These are phyloP conservation scores for Eucalyptus polyanthemos DNA, from an alignment of 345 rosid genomes.

Conservation along the genomic window DNA sequence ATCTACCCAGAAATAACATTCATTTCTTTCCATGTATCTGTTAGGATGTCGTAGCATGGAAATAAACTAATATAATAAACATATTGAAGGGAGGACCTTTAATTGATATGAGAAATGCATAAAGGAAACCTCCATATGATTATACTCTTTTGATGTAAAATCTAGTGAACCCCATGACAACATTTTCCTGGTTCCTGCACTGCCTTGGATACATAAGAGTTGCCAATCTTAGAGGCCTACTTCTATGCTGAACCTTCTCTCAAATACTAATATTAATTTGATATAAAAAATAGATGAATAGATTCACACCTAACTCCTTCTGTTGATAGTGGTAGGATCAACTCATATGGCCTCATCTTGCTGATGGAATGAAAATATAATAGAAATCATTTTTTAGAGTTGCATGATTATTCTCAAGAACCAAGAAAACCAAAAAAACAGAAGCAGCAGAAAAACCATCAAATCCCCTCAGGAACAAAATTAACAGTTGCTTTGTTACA, in stretches of 20 bases:
- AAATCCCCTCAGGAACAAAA: not conserved
- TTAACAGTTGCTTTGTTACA: not conserved
- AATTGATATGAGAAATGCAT: not conserved
- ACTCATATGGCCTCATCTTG: not conserved
- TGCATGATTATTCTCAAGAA: not conserved
- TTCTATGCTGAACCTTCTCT: not conserved
- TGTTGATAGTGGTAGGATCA: not conserved
- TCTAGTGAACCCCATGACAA: not conserved
- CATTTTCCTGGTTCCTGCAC: not conserved
- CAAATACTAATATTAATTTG: not conserved
- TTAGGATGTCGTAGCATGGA: not conserved
- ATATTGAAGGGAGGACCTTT: not conserved
- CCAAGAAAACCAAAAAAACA: not conserved
- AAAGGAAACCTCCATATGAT: not conserved
- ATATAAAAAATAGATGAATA: not conserved
- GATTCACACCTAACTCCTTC: not conserved
- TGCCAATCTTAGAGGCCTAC: not conserved
- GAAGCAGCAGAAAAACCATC: not conserved
- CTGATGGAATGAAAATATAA: not conserved
- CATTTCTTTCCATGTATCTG: not conserved
- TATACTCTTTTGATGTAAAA: not conserved
- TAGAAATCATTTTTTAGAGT: not conserved
- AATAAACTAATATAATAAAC: not conserved
- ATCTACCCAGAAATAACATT: not conserved
- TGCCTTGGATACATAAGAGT: not conserved